Conservation (phyloP, 768 basidiomycete genomes). For the Xerocomellus dryophilus region DNA sequence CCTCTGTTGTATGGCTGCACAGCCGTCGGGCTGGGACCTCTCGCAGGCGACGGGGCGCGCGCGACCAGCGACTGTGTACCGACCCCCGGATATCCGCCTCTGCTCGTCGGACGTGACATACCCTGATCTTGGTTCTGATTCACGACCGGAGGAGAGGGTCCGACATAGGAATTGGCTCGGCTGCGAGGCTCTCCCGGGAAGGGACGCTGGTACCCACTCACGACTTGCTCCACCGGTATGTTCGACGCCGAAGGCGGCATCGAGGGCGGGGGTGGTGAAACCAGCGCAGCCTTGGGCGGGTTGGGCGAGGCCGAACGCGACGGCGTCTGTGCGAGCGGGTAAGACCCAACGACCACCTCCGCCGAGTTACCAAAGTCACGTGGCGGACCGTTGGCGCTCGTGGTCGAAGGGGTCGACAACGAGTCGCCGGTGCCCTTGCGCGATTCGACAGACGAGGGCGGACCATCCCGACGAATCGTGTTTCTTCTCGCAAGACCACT, state of each 20-base stretch:
- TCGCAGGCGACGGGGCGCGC: slow-evolving; percentile 60
- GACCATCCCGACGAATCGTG: slow-evolving; percentile 26
- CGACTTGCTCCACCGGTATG: slow-evolving; percentile 68
- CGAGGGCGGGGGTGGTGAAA: slow-evolving; percentile 50
- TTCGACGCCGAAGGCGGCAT: slow-evolving; percentile 38
- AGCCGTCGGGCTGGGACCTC: slow-evolving; percentile 20
- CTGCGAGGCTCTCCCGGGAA: slow-evolving; percentile 81
- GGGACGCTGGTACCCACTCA: slow-evolving; percentile 75
- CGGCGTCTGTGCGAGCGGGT: slow-evolving; percentile 48
- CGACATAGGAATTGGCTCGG: slow-evolving; percentile 47
- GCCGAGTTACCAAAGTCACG: slow-evolving; percentile 76
- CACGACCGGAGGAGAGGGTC: slow-evolving; percentile 27
- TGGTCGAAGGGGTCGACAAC: slow-evolving; percentile 24
- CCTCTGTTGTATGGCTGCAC: slow-evolving; percentile 14
- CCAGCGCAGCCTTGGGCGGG: slow-evolving; percentile 66
- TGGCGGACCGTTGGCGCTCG: slow-evolving; percentile 5
- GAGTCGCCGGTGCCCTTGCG: slow-evolving; percentile 27
- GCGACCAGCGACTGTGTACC: slow-evolving; percentile 69
- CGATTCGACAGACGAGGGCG: slow-evolving; percentile 22
- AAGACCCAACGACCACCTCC: slow-evolving; percentile 73
- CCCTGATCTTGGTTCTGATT: slow-evolving; percentile 33
- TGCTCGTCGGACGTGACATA: slow-evolving; percentile 52
- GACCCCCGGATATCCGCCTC: slow-evolving; percentile 74
- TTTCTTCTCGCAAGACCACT: slow-evolving; percentile 15
- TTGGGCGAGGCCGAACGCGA: slow-evolving; percentile 76